phyloP scores from a whole-genome alignment of 169 alveolate genomes.

The Theileria orientalis region DNA sequence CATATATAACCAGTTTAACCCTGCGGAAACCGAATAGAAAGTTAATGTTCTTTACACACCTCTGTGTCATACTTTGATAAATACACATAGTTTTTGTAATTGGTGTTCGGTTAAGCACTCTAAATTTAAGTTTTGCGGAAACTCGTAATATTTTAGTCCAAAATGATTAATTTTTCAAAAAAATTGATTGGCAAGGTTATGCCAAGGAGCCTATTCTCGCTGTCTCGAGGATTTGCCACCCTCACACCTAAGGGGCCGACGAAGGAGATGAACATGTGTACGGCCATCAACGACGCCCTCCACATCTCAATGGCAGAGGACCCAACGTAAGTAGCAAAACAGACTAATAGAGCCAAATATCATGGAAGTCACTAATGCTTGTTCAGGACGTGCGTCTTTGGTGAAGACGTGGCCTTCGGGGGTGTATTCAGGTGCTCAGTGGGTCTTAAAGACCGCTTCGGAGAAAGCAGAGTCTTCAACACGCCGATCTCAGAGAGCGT shows the following conservation, averaged over 20 bases:
- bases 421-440: constrained; percentile 96
- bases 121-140: no score
- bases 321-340: constrained; percentile 76
- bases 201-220: neutral
- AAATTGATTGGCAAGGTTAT: neutral
- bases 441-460: constrained; percentile 90
- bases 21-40: no score
- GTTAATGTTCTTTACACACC: neutral
- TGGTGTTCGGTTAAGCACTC: neutral
- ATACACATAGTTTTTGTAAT: neutral
- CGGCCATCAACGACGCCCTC: constrained; percentile 90
- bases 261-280: constrained; percentile 86
- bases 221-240: constrained; percentile 4
- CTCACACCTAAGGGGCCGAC: constrained; percentile 30
- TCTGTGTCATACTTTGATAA: neutral
- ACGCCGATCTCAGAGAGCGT: constrained; percentile 91
- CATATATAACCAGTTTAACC: no score
- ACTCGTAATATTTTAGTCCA: no score
- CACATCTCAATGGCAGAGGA: constrained; percentile 89
- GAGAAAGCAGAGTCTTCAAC: constrained; percentile 90
- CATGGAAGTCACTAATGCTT: neutral
- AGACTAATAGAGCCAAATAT: neutral
- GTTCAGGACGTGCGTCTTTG: constrained; percentile 84
- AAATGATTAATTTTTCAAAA: neutral
- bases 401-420: constrained; percentile 98